Conservation (phyloP, 805 yeast genomes). For the Candida nanaspora region DNA sequence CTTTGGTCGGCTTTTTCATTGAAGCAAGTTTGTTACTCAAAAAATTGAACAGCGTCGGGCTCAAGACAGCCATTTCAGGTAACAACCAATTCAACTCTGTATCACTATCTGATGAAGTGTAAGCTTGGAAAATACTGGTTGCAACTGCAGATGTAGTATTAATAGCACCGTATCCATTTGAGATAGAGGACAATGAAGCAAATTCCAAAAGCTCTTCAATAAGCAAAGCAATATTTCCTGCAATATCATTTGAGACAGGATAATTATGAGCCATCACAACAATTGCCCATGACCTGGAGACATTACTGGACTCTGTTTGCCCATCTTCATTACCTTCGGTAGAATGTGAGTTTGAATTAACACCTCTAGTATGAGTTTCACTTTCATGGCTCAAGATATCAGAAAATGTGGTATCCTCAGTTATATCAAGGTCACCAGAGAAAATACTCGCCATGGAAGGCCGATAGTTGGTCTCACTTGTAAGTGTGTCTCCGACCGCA, state of each 20-base stretch:
- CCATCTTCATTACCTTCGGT: not conserved
- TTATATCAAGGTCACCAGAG: not conserved
- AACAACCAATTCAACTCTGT: too few species aligned
- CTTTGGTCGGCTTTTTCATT: slow-evolving; percentile 4
- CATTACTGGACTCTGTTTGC: not conserved
- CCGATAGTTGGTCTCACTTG: too few species aligned
- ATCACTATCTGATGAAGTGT: too few species aligned
- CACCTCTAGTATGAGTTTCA: not conserved
- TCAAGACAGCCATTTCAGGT: slow-evolving; percentile 13
- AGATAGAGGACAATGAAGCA: not conserved
- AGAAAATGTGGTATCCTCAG: not conserved
- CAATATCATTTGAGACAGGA: slow-evolving; percentile 30
- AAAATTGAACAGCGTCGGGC: slow-evolving; percentile 15
- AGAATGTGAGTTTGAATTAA: not conserved
- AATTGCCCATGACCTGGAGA: slow-evolving; percentile 50
- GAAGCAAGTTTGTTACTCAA: too few species aligned
- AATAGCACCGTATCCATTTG: too few species aligned
- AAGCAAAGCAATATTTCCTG: slow-evolving; percentile 32
- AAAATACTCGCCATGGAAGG: not conserved
- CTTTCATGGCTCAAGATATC: not conserved
- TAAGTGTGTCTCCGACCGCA: too few species aligned
- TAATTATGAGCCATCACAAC: slow-evolving; percentile 54
- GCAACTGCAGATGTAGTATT: too few species aligned
- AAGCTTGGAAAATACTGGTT: too few species aligned
- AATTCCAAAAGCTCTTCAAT: slow-evolving; percentile 12